Percentiles rank a stretch among this genome's conserved stretches.
Evolutionary conservation across 768 basidiomycete species (phyloP).

Genomic region (Holtermanniella nyarrowii): DNA sequence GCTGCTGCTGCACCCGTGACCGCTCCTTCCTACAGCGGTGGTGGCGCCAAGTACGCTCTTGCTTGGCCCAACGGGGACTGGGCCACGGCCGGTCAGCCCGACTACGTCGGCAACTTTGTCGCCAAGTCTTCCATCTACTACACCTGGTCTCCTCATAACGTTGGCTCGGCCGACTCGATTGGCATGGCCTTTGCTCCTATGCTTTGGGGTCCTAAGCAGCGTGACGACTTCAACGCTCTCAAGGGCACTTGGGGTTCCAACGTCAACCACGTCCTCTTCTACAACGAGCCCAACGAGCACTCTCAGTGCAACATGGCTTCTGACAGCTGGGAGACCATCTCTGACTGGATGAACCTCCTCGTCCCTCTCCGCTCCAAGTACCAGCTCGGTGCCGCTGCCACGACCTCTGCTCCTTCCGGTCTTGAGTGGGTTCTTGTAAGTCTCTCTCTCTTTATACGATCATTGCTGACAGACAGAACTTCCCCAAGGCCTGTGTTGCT

Average conservation of each 20-base stretch:
- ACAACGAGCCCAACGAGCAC: constrained; percentile 66
- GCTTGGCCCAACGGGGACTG: constrained; percentile 58
- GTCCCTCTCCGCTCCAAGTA: constrained; percentile 50
- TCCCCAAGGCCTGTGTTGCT: constrained; percentile 47
- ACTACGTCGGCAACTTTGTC: constrained; percentile 49
- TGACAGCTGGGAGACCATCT: constrained; percentile 42
- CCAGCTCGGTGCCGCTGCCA: constrained; percentile 55
- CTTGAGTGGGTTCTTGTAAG: constrained; percentile 54
- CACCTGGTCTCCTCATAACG: constrained; percentile 55
- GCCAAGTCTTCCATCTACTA: constrained; percentile 47
- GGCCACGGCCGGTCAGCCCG: constrained; percentile 13
- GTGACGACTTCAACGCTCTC: constrained; percentile 47
- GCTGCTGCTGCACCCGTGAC: constrained; percentile 5
- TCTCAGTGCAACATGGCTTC: constrained; percentile 57
- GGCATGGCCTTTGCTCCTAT: constrained; percentile 55
- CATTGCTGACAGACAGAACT: no score
- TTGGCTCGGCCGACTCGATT: constrained; percentile 42
- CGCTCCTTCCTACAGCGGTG: constrained; percentile 2
- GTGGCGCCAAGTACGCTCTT: constrained; percentile 50
- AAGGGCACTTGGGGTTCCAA: constrained; percentile 48
- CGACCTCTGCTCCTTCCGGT: constrained; percentile 54
- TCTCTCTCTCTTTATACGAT: no score
- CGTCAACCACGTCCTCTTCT: constrained; percentile 46
- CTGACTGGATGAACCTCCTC: constrained; percentile 56
- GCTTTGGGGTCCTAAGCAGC: constrained; percentile 58